Conservation (phyloP, 768 basidiomycete genomes). For the Lactarius sanguifluus region DNA sequence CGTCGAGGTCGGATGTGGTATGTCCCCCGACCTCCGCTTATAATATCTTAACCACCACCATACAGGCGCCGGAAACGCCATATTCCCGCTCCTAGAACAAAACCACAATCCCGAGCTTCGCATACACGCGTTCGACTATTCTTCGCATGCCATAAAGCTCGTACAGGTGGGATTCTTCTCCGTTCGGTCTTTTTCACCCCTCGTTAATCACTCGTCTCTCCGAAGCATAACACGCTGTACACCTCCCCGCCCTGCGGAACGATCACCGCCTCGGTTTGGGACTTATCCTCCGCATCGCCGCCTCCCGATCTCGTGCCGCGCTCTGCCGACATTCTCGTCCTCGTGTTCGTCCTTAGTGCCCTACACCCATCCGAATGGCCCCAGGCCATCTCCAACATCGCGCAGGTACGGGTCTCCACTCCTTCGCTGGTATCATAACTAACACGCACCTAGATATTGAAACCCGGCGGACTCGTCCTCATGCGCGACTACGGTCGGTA, state of each 20-base stretch:
- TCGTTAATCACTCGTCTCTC: not conserved
- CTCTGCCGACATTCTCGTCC: slow-evolving; percentile 84
- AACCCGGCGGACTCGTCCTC: slow-evolving; percentile 81
- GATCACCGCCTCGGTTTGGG: slow-evolving; percentile 86
- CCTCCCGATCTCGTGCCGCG: slow-evolving; percentile 62
- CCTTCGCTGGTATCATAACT: not conserved
- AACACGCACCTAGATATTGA: slow-evolving; percentile 63
- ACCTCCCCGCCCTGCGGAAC: slow-evolving; percentile 61
- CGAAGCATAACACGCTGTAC: slow-evolving; percentile 73
- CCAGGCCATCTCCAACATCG: slow-evolving; percentile 76
- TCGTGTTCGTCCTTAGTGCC: slow-evolving; percentile 93
- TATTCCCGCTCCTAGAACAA: slow-evolving; percentile 81
- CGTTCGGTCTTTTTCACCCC: not conserved
- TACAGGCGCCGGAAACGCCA: slow-evolving; percentile 89
- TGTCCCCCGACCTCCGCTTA: slow-evolving; percentile 30
- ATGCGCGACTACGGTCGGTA: slow-evolving; percentile 94
- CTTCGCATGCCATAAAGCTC: slow-evolving; percentile 81
- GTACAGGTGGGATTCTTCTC: slow-evolving; percentile 62
- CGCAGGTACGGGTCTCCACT: slow-evolving; percentile 49
- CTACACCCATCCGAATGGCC: slow-evolving; percentile 93
- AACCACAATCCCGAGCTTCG: slow-evolving; percentile 79
- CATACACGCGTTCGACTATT: slow-evolving; percentile 88
- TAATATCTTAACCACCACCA: not conserved
- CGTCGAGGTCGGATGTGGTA: slow-evolving; percentile 91
- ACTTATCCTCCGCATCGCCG: slow-evolving; percentile 67